Percentiles rank a stretch among this genome's conserved stretches.
These are phyloP conservation scores for Colletotrichum camelliae DNA, from an alignment of 2,329 filamentous ascomycete species.

Conservation along the genomic window DNA sequence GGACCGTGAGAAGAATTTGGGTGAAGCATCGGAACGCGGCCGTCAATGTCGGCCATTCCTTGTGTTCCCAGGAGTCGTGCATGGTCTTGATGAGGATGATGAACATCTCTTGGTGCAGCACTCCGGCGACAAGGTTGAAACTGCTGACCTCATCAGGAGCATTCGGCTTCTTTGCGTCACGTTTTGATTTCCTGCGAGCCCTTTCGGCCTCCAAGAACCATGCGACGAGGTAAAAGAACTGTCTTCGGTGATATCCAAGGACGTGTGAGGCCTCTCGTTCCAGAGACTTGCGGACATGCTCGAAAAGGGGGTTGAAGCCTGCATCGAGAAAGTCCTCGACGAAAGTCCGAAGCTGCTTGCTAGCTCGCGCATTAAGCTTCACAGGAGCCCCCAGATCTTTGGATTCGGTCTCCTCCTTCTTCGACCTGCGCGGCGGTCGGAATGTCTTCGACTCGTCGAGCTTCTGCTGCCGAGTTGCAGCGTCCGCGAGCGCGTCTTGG, in stretches of 20 bases:
- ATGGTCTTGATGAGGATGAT: conserved; percentile 85
- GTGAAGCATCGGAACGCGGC: conserved; percentile 94
- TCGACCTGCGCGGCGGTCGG: conserved; percentile 74
- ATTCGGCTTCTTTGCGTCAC: conserved; percentile 50
- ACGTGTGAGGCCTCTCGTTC: conserved; percentile 88
- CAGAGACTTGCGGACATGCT: conserved; percentile 84
- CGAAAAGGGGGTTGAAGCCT: conserved; percentile 91
- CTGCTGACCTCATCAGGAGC: conserved; percentile 66
- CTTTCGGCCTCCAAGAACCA: conserved; percentile 94
- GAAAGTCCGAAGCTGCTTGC: conserved; percentile 78
- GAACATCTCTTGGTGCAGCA: conserved; percentile 94
- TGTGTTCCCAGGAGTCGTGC: conserved; percentile 79
- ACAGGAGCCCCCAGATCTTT: conserved; percentile 80
- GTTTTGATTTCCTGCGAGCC: conserved; percentile 67
- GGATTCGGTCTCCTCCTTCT: conserved; percentile 66
- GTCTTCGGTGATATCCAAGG: conserved; percentile 75
- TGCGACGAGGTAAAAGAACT: conserved; percentile 90
- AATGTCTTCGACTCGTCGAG: conserved; percentile 93
- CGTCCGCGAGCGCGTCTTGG: conserved; percentile 80
- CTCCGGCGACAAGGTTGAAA: conserved; percentile 86
- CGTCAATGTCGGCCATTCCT: conserved; percentile 86
- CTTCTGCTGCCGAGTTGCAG: conserved; percentile 77
- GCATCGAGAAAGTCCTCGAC: conserved; percentile 95
- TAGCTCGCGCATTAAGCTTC: conserved; percentile 74
- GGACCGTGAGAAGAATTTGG: conserved; percentile 89